Percentiles rank a stretch among this genome's conserved stretches.
Conservation (phyloP, 1,139 yeast genomes). For the Suhomyces guaymorum region DNA sequence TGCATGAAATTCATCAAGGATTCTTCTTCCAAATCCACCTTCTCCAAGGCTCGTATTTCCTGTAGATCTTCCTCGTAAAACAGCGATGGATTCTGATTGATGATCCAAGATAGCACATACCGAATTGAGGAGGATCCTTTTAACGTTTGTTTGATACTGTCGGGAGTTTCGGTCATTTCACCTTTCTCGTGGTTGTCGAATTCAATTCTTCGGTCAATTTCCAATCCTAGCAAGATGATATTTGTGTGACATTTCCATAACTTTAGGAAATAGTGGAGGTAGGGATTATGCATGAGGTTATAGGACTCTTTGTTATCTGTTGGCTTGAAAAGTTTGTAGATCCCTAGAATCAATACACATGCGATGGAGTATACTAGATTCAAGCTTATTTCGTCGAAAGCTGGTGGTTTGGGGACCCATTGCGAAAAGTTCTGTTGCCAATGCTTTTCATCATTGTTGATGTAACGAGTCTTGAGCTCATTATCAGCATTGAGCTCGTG, state of each 20-base stretch:
- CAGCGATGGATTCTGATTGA: constrained; percentile 49
- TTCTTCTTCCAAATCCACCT: constrained; percentile 56
- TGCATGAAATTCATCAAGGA: constrained; percentile 57
- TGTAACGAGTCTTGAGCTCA: constrained; percentile 44
- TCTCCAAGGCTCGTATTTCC: constrained; percentile 23
- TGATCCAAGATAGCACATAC: constrained; percentile 57
- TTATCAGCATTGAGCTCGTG: constrained; percentile 46
- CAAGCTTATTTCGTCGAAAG: constrained; percentile 30
- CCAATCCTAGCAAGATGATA: constrained; percentile 57
- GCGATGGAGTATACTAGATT: constrained; percentile 53
- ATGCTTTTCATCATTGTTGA: constrained; percentile 45
- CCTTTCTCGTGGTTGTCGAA: constrained; percentile 36
- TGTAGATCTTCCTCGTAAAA: constrained; percentile 19
- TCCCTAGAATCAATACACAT: constrained; percentile 50
- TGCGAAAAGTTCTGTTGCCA: constrained; percentile 42
- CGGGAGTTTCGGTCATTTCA: constrained; percentile 46
- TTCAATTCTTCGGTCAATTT: constrained; percentile 63
- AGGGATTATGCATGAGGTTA: constrained; percentile 58
- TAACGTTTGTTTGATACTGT: constrained; percentile 50
- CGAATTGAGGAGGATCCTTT: constrained; percentile 67
- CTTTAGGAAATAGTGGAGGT: constrained; percentile 53
- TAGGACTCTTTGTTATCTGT: constrained; percentile 20
- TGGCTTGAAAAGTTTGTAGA: constrained; percentile 51
- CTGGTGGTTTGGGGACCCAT: constrained; percentile 55
- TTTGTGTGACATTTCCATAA: constrained; percentile 67